These are phyloP conservation scores for Ichthyophthirius multifiliis DNA, from an alignment of 169 alveolate genomes.

Conservation along the genomic window DNA sequence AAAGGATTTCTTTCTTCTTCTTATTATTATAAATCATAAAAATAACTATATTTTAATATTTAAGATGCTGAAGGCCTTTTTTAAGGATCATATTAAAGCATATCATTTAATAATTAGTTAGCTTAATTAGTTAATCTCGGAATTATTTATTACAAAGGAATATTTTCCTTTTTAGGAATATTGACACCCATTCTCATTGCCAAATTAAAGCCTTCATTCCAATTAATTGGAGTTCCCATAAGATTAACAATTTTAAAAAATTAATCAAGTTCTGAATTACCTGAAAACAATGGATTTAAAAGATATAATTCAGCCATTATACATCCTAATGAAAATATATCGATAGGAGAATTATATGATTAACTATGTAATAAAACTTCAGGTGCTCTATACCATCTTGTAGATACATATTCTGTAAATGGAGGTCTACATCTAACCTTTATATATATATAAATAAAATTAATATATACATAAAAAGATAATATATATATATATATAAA, in stretches of 20 bases:
- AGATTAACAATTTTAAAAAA: slow-evolving; percentile 50
- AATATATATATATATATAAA: too few relatives aligned
- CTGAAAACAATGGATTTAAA: slow-evolving; percentile 63
- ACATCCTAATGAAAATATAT: slow-evolving; percentile 81
- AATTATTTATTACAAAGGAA: slow-evolving; percentile 1
- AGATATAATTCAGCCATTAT: slow-evolving; percentile 67
- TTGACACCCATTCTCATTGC: slow-evolving; percentile 39
- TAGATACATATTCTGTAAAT: slow-evolving; percentile 90
- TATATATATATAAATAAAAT: slow-evolving; percentile 67
- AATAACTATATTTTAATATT: background rate
- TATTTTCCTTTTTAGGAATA: slow-evolving; percentile 19
- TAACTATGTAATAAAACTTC: slow-evolving; percentile 69
- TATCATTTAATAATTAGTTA: slow-evolving; percentile 26
- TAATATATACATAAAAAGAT: too few relatives aligned
- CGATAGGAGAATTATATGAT: slow-evolving; percentile 73
- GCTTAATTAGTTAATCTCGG: slow-evolving; percentile 44
- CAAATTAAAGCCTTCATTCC: slow-evolving; percentile 70
- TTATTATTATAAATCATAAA: background rate
- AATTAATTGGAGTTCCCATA: slow-evolving; percentile 61
- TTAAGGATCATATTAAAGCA: slow-evolving; percentile 44
- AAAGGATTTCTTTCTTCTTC: too few relatives aligned
- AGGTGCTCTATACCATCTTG: slow-evolving; percentile 88
- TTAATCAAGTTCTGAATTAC: slow-evolving; percentile 66
- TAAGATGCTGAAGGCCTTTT: slow-evolving; percentile 44
- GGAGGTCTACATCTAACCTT: slow-evolving; percentile 90